Evolutionary conservation across 805 yeast genomes (phyloP).

Genomic region (Babjeviella inositovora): DNA sequence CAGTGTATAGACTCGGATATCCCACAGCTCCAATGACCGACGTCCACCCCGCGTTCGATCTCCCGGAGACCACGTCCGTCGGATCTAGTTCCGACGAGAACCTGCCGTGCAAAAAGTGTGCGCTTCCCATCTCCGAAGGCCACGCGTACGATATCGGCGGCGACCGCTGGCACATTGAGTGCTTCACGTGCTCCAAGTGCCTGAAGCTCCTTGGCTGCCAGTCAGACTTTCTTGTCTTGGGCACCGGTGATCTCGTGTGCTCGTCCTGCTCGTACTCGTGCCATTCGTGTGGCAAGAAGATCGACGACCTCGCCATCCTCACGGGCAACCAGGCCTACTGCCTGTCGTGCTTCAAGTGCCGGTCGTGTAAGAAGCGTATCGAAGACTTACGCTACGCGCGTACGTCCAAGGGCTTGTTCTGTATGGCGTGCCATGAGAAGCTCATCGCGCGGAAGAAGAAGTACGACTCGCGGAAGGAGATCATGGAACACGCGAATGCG

Average conservation of each 20-base stretch:
- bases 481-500: slow-evolving; percentile 12
- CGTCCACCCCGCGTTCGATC: too few species aligned
- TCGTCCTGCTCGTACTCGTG: slow-evolving; percentile 88
- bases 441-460: slow-evolving; percentile 61
- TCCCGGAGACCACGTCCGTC: too few species aligned
- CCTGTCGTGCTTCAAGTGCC: slow-evolving; percentile 76
- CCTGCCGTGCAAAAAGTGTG: slow-evolving; percentile 21
- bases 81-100: too few species aligned
- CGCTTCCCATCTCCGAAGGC: slow-evolving; percentile 59
- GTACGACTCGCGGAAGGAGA: slow-evolving; percentile 31
- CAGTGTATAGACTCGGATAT: too few species aligned
- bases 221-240: slow-evolving; percentile 80
- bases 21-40: too few species aligned
- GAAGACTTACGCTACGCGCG: slow-evolving; percentile 85
- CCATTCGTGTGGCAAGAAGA: slow-evolving; percentile 69
- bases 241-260: slow-evolving; percentile 85
- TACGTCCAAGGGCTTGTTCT: slow-evolving; percentile 83
- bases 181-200: slow-evolving; percentile 86
- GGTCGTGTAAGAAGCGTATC: slow-evolving; percentile 72
- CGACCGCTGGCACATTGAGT: slow-evolving; percentile 89
- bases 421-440: slow-evolving; percentile 84
- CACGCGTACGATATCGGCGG: slow-evolving; percentile 93
- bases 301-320: slow-evolving; percentile 83
- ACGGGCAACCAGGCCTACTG: slow-evolving; percentile 96
- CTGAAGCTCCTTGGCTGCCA: slow-evolving; percentile 65